Base-by-base conservation (phyloP, 805 yeast species). In the Candida quercuum region DNA sequence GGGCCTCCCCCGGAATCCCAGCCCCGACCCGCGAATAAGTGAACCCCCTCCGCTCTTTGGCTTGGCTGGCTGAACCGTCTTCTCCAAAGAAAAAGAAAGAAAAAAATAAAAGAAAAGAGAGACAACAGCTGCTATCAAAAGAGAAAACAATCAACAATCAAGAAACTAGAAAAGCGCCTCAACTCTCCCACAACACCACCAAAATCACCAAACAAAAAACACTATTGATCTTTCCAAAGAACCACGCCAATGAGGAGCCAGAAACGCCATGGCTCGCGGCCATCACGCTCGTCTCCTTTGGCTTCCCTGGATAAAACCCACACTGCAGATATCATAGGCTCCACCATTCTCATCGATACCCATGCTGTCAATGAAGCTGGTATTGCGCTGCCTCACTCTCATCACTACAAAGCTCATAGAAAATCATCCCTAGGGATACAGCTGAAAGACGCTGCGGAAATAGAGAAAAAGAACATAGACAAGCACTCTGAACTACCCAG, bases 381-480 rank as follows among this genome's bases (percentile, higher is more conserved):
- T 28, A 17, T 12, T 18, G 22, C 11, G 14, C 16, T 28, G 4
- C 31, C 22, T 11, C 31, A 26, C 18, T 11, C 5, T 26, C 18
- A 26, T 26, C n/a, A n/a, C n/a, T n/a, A n/a, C n/a, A 26, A 14
- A 8, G 18, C 22, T 17, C 31, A 11, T 13, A 28, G 22, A 18
- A 28, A 18, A 8, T 16, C 31, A 13, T 28, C 31, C 9, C 31
- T 28, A 7, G 32, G 20, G 28, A 11, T 22, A 8, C 8, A 22
- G 24, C 24, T 22, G 24, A 22, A 22, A 11, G 24, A 22, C n/a
- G n/a, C 24, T 12, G 37, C 32, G 5, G 27, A 27, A n/a, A 10
- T 22, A 13, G 28, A 25, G 10, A 37, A 36, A 8, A 43, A 40
- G 13, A 35, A 29, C 1, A 24, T 27, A 11, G 36, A 35, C 4